These are phyloP conservation scores for Gentiana macrophylla DNA, from an alignment of 257 asterid species.

Conservation along the genomic window DNA sequence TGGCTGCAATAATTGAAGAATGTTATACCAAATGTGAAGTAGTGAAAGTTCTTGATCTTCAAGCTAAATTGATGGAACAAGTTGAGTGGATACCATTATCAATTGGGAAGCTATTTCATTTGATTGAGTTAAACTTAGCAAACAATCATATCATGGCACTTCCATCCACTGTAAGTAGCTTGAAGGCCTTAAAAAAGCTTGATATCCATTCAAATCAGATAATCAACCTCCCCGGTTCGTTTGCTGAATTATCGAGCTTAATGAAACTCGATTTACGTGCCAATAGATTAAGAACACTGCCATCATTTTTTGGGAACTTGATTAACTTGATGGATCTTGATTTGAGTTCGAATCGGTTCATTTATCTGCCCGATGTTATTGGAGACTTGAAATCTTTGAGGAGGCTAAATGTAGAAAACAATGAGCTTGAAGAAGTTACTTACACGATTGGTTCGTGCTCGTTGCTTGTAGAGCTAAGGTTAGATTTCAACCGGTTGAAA, in stretches of 20 bases:
- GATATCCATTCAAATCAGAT: conserved; percentile 57
- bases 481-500: conserved; percentile 66
- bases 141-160: conserved; percentile 75
- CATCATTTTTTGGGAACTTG: conserved; percentile 58
- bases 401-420: conserved; percentile 40
- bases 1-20: conserved; percentile 56
- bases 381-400: conserved; percentile 48
- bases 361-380: conserved; percentile 39
- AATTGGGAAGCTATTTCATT: conserved; percentile 53
- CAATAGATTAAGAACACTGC: conserved; percentile 63
- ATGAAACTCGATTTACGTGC: conserved; percentile 50
- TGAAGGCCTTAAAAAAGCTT: conserved; percentile 42
- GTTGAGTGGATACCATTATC: conserved; percentile 86
- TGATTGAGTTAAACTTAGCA: conserved; percentile 46
- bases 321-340: conserved; percentile 45
- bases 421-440: conserved; percentile 76
- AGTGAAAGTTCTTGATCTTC: conserved; percentile 39
- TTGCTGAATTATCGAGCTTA: conserved; percentile 52
- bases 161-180: conserved; percentile 45
- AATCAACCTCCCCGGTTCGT: conserved; percentile 66
- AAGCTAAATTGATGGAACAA: conserved; percentile 57
- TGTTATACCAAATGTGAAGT: conserved; percentile 31
- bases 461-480: conserved; percentile 55
- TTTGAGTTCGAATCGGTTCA: conserved; percentile 54
- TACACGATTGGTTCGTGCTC: conserved; percentile 53